phyloP scores from a whole-genome alignment of 2,329 filamentous ascomycete genomes.

The Penicillium sp. region DNA sequence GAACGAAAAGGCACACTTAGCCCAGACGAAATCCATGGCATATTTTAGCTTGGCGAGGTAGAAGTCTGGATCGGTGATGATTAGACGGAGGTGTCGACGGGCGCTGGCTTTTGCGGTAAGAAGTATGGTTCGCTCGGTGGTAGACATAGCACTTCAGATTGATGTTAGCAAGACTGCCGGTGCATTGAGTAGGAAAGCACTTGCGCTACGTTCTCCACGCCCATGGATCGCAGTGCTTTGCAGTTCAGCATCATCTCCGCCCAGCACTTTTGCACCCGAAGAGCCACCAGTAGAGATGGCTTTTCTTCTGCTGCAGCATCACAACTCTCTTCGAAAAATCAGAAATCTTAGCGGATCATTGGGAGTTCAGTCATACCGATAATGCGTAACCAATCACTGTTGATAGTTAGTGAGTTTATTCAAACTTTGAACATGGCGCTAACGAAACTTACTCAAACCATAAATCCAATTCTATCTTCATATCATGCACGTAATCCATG shows the following conservation, averaged over 20 bases:
- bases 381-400: slow-evolving; percentile 39
- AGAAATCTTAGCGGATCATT: neutral
- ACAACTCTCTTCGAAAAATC: slow-evolving; percentile 27
- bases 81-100: slow-evolving; percentile 52
- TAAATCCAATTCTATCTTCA: slow-evolving; percentile 50
- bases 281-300: slow-evolving; percentile 46
- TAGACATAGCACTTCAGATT: slow-evolving; percentile 46
- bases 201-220: slow-evolving; percentile 51
- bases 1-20: slow-evolving; percentile 60
- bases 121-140: slow-evolving; percentile 50
- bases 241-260: slow-evolving; percentile 55
- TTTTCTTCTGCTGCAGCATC: slow-evolving; percentile 32
- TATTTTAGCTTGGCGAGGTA: slow-evolving; percentile 56
- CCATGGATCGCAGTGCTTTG: slow-evolving; percentile 52
- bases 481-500: slow-evolving; percentile 45
- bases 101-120: slow-evolving; percentile 54
- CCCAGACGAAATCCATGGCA: slow-evolving; percentile 61
- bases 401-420: slow-evolving; percentile 4
- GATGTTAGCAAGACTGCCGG: neutral
- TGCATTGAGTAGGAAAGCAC: slow-evolving; percentile 1
- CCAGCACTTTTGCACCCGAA: slow-evolving; percentile 57
- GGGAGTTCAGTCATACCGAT: slow-evolving; percentile 26
- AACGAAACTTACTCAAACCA: slow-evolving; percentile 46
- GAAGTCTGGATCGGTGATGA: slow-evolving; percentile 46
- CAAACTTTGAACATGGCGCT: no score